These are phyloP conservation scores for Giardia muris DNA, from an alignment of 208 protist genomes.

Conservation along the genomic window DNA sequence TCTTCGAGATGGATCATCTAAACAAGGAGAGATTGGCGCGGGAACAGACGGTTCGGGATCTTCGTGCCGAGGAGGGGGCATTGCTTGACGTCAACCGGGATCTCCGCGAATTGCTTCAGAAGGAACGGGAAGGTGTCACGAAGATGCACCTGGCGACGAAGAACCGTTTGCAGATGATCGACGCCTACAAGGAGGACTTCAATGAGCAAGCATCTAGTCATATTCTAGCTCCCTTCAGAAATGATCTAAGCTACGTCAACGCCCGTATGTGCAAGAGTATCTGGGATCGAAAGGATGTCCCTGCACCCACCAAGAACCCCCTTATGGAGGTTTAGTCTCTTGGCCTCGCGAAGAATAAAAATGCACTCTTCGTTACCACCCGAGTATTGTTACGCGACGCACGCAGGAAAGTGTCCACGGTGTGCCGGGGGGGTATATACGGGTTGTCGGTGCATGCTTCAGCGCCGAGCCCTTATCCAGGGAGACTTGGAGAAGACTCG, in stretches of 20 bases:
- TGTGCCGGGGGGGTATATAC: neutral
- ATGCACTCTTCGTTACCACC: too few species aligned
- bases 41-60: neutral
- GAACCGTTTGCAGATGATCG: neutral
- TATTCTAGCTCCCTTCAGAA: neutral
- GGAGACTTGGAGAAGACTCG: neutral
- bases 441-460: neutral
- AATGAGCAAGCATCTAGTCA: conserved; percentile 2
- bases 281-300: neutral
- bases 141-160: neutral
- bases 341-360: too few species aligned
- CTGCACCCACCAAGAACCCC: neutral
- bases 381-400: neutral
- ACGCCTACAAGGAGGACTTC: neutral
- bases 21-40: neutral
- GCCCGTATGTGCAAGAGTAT: neutral
- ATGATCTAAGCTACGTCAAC: neutral
- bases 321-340: neutral
- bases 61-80: neutral
- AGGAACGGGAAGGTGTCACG: neutral
- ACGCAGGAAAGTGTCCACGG: neutral
- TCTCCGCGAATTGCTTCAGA: neutral
- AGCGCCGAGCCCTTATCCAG: neutral
- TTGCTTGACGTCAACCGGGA: neutral
- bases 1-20: neutral